phyloP scores from a whole-genome alignment of 345 rosid species.

The Corymbia maculata region DNA sequence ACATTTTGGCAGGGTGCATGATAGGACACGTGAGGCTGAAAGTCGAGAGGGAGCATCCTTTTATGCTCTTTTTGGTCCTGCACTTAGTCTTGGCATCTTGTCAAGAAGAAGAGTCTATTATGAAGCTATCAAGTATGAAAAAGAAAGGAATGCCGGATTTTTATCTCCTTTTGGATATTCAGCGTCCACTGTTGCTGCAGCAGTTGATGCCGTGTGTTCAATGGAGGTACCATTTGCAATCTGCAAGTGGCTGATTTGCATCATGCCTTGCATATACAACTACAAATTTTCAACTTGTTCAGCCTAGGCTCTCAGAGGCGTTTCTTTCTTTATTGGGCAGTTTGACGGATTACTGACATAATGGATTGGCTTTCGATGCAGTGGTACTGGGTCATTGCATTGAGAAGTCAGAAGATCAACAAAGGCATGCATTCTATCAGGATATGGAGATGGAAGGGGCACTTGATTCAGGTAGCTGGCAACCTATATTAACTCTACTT shows the following conservation, averaged over 20 bases:
- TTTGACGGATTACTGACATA: not conserved
- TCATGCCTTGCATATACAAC: not conserved
- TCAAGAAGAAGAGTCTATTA: slow-evolving; percentile 71
- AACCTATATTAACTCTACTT: not conserved
- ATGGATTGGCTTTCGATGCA: slow-evolving; percentile 18
- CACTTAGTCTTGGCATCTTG: slow-evolving; percentile 67
- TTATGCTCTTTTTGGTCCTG: slow-evolving; percentile 59
- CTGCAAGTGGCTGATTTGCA: not conserved
- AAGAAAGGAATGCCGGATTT: slow-evolving; percentile 80
- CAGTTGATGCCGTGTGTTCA: slow-evolving; percentile 60
- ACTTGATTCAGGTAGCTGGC: slow-evolving; percentile 64
- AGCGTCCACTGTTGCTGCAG: slow-evolving; percentile 55
- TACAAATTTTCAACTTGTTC: not conserved
- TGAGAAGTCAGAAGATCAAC: slow-evolving; percentile 25
- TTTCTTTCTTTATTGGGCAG: not conserved
- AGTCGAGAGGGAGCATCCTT: slow-evolving; percentile 76
- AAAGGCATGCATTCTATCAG: slow-evolving; percentile 16
- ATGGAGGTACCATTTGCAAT: slow-evolving; percentile 52
- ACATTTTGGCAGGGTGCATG: slow-evolving; percentile 47
- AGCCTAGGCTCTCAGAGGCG: not conserved
- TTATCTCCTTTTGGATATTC: slow-evolving; percentile 92
- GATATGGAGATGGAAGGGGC: slow-evolving; percentile 86
- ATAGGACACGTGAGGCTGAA: slow-evolving; percentile 49
- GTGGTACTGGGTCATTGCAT: slow-evolving; percentile 82
- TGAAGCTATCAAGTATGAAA: slow-evolving; percentile 72